These are phyloP conservation scores for Marasmius oreades DNA, from an alignment of 1,284 basidiomycete genomes.

Conservation along the genomic window DNA sequence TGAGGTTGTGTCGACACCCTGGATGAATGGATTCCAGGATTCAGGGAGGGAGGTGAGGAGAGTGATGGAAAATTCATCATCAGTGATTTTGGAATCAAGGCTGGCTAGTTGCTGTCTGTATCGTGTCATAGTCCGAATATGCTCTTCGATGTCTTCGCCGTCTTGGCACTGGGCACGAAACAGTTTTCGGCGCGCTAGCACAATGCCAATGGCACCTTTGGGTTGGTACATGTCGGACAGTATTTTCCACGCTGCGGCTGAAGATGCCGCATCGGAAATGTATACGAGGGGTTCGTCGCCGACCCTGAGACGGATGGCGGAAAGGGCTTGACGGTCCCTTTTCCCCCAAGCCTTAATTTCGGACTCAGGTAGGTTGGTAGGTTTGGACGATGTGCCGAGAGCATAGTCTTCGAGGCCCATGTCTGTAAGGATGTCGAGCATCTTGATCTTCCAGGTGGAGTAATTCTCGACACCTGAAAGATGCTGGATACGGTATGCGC, in stretches of 20 bases:
- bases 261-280: conserved; percentile 15
- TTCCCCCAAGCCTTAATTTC: background rate
- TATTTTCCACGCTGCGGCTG: conserved; percentile 21
- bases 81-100: background rate
- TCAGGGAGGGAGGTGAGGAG: conserved; percentile 33
- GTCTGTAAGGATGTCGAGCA: conserved; percentile 28
- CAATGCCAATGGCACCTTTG: conserved; percentile 15
- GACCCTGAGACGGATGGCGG: conserved; percentile 23
- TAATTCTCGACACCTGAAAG: conserved; percentile 28
- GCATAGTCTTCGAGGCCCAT: conserved; percentile 21
- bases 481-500: conserved; percentile 25
- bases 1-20: conserved; percentile 20
- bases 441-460: conserved; percentile 27
- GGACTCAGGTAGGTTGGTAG: background rate
- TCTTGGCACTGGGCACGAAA: conserved; percentile 22
- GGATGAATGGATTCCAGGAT: conserved; percentile 32
- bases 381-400: conserved; percentile 5
- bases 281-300: conserved; percentile 21
- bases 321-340: conserved; percentile 20
- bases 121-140: conserved; percentile 17
- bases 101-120: background rate
- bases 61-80: conserved; percentile 24
- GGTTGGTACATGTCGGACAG: conserved; percentile 18
- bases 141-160: conserved; percentile 24
- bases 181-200: conserved; percentile 21